Base-by-base conservation (phyloP, 1,284 basidiomycete genomes). In the Dichomitus squalens region DNA sequence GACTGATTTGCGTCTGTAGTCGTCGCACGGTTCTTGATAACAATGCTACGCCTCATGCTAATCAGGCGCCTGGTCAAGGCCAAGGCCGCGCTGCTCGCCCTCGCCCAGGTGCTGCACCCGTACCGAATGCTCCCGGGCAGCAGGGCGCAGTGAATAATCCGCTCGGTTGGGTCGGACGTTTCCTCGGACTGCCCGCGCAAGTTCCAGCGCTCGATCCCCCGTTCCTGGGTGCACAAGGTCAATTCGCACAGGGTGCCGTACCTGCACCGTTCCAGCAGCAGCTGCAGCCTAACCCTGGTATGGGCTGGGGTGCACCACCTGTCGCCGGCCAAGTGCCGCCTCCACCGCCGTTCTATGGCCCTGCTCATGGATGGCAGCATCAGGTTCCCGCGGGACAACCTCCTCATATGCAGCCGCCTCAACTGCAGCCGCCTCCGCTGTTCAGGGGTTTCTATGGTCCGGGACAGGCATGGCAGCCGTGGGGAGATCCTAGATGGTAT, bases 21-120 rank as follows among this genome's bases (percentile, higher is more conserved):
- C 91, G 95, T 44, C 87, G 93, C 58, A 92, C 90, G 52, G 95
- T 97, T 1, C 77, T 97, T 21, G 90, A 93, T 56, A 75, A 76
- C 39, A 71, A 69, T 39, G 6, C 41, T n/a, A 55, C 71, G 51
- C 69, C 69, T 23, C 55, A 55, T 38, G 68, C 69, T 33, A 70
- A 67, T 49, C 62, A 69, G 39, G 61, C 60, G 35, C 68, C 57
- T 20, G 64, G 69, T 41, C 75, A 66, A 66, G 70, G 64, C 56
- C 73, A 69, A 40, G 58, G 53, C 21, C 61, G 60, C 21, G 54
- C 51, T 6, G 59, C 50, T 7, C 61, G 49, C 1, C 64, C 57
- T 9, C 66, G 55, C 23, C 63, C 56, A 23, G 59, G 55, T 29
- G 55, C 54, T n/a, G 59, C 39, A 4, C 59, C 54, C 7, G 46